Evolutionary conservation across 768 basidiomycete species (phyloP).

Genomic region (Tephrocybe sp.): DNA sequence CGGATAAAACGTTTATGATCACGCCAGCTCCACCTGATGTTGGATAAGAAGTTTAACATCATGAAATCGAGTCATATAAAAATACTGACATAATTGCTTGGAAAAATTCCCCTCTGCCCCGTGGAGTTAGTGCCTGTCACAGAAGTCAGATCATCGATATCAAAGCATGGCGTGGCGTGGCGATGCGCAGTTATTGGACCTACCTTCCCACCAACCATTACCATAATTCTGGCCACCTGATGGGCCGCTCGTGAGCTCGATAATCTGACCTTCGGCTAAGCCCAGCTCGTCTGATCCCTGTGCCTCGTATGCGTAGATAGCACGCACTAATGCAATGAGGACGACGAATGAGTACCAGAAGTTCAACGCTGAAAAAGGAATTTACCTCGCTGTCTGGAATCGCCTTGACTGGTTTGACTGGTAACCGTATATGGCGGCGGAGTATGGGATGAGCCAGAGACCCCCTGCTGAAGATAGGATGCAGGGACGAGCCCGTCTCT

Average conservation of each 20-base stretch:
- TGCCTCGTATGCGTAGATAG: constrained; percentile 76
- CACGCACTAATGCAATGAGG: constrained; percentile 82
- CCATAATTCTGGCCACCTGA: constrained; percentile 66
- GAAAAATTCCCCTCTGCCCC: constrained; percentile 79
- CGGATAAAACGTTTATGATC: constrained; percentile 16
- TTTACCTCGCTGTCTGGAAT: constrained; percentile 54
- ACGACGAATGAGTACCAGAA: constrained; percentile 13
- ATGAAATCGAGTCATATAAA: constrained; percentile 2
- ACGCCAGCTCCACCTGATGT: constrained; percentile 54
- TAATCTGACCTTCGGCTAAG: constrained; percentile 57
- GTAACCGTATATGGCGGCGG: no score
- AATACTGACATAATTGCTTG: constrained; percentile 81
- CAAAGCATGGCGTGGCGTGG: constrained; percentile 20
- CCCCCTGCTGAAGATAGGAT: constrained; percentile 60
- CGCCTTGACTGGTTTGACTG: constrained; percentile 25
- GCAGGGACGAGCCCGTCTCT: constrained; percentile 79
- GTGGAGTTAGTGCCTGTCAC: constrained; percentile 55
- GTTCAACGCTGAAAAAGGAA: constrained; percentile 1
- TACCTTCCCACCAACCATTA: constrained; percentile 90
- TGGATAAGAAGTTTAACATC: no score
- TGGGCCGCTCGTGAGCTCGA: constrained; percentile 65
- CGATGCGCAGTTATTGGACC: constrained; percentile 18
- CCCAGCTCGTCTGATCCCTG: constrained; percentile 72
- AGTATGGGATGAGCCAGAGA: constrained; percentile 1
- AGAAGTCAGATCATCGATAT: constrained; percentile 19